Evolutionary conservation across 1,284 basidiomycete species (phyloP), one percentile per base, ranked within the genome.

Genomic region (Sporisorium scitamineum): DNA sequence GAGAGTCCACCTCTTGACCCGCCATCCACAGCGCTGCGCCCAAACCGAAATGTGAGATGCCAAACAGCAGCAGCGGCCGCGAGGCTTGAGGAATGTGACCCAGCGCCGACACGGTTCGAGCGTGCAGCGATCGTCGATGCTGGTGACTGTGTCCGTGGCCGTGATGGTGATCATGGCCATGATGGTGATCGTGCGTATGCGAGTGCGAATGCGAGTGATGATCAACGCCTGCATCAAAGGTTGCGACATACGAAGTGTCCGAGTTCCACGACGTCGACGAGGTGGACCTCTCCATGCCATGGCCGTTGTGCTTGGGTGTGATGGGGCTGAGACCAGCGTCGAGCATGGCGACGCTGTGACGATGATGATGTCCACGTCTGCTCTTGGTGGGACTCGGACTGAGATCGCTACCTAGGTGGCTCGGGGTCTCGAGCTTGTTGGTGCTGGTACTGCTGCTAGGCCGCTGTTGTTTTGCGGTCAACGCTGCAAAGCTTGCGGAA

Each of bases 1-100:
- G 87, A 54, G 94, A 95, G 18, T 95, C 95, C 29, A 90, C 90
- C 68, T 92, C 91, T 85, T 98, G 96, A 1, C 95, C 95, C n/a
- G 89, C 88, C 2, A 96, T 91, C 96, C 96, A 99, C 11, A 98
- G 79, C 5, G 85, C 85, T 1, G 88, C 87, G 1, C 89, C 90
- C 3, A 90, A 81, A 0, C 86, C 81, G 41, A 89, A 87, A 76
- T 90, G 87, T 18, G 87, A 69, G 2, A 85, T 51, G 0, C 86
- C 85, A 54, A 89, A 87, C 18, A 86, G 74, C 10, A 87, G 65
- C 8, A 87, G 84, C 14, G 87, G 81, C 47, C 87, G 87, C 5
- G 84, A 79, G 0, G 81, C 73, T 16, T 84, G 82, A 8, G 87
- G 85, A 16, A 86, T 69, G 29, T 70, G 72, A 53, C 84, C 84